Percentiles rank a stretch among this genome's conserved stretches.
Conservation (phyloP, 2,329 filamentous ascomycete species). For the Talaromyces marneffei region DNA sequence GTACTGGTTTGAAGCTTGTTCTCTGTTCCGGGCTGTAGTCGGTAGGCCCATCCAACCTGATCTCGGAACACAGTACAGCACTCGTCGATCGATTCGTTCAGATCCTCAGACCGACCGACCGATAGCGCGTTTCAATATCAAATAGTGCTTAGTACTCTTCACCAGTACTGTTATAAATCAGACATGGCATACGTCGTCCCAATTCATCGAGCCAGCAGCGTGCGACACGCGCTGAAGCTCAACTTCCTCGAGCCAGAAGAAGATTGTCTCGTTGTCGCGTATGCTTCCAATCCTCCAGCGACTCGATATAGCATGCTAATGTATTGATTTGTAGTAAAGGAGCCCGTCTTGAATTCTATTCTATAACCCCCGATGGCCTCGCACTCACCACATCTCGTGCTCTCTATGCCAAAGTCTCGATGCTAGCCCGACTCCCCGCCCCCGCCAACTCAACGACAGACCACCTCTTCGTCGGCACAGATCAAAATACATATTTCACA, state of each 20-base stretch:
- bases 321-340: conserved; percentile 59
- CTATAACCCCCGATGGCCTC: conserved; percentile 55
- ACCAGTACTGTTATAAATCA: not conserved
- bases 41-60: not conserved
- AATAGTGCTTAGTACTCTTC: not conserved
- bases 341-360: conserved; percentile 81
- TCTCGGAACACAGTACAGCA: not conserved
- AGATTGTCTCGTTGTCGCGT: conserved; percentile 85
- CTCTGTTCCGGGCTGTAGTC: not conserved
- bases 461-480: conserved; percentile 86
- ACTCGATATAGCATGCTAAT: not conserved
- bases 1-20: not conserved
- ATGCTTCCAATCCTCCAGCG: conserved; percentile 34
- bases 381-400: conserved; percentile 61
- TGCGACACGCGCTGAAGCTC: conserved; percentile 79
- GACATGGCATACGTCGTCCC: conserved; percentile 90
- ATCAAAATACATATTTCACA: conserved; percentile 86
- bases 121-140: not conserved
- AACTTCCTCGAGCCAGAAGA: conserved; percentile 67
- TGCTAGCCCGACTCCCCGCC: conserved; percentile 54
- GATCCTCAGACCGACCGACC: not conserved
- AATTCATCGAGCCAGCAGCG: conserved; percentile 85
- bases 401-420: conserved; percentile 79
- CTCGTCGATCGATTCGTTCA: not conserved
- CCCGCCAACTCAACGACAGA: conserved; percentile 70